Base-by-base conservation (phyloP, 176 grass and related monocot species). In the Metroxylon sagu region DNA sequence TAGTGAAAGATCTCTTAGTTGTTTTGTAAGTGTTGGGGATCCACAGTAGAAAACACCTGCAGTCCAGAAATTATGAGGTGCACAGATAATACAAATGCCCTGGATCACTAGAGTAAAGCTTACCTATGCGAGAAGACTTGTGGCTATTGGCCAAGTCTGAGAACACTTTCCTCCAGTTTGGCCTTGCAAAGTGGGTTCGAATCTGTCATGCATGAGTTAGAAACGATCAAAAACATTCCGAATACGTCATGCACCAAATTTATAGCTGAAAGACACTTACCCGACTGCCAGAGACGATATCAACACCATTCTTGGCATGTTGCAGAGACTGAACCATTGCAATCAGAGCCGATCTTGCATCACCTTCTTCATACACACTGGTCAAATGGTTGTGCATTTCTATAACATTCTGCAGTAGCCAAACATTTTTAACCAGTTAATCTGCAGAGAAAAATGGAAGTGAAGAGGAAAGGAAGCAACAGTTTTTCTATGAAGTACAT, bases 311-410 rank as follows among this genome's bases (percentile, higher is more conserved):
- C 75, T 93, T 99, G 48, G 88, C 85, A 77, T 86, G 82, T 57
- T 99, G 94, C 78, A 99, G 94, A 71, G 78, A 82, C 25, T 99
- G 94, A 49, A 99, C 88, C 94, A 89, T 93, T 4, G 88, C 88
- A 59, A 99, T 99, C 35, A 99, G 62, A 19, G 94, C 82, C 25
- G 94, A 99, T 73, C 88, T 82, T 27, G 88, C 94, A 14, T 99
- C 94, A 0, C 94, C 94, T 93, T 99, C 94, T 83, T 99, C 94
- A 55, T 99, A 99, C 55, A 99, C 94, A 52, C 94, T 99, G 30
- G 94, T 93, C 50, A 99, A 89, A 68, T 99, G 93, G 71, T 99
- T 89, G 76, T 99, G 94, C 88, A 99, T 99, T 73, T 99, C 94
- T 67, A 99, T 93, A 35, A 83, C 60, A 79, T 93, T 79, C 94